Evolutionary conservation across 1,139 yeast genomes (phyloP), one percentile per base, ranked within the genome.

Genomic region (Chernovozyma aurita): DNA sequence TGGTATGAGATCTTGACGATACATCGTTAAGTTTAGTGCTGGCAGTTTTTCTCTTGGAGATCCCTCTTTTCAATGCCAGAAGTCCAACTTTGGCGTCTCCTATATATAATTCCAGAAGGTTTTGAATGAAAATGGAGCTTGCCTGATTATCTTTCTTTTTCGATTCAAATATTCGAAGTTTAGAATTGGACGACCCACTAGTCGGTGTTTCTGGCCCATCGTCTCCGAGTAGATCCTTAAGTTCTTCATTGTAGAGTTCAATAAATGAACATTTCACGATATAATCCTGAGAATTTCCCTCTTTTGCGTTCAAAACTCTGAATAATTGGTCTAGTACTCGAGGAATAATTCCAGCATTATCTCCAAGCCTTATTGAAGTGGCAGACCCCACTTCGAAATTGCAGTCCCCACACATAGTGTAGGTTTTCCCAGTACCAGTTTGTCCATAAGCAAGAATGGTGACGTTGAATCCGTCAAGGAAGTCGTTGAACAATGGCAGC

Each of bases 401-500:
- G 8, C 34, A 64, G 45, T 78, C 80, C 18, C 95, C 95, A 49
- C 87, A 77, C 95, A 87, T 86, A 3, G 95, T 86, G 50, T 81
- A 80, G 0, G 96, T 85, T 50, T 85, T 85, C 2, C 95, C 95
- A 0, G 95, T 82, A 8, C 95, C 95, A 0, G 95, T 86, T 59
- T 86, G 95, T 8, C 95, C 95, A 55, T 86, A 86, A 0, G 95
- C 95, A 49, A 86, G 72, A 4, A 87, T 72, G 0, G 95, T 85
- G 39, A 88, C 87, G 48, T 85, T 85, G 50, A 70, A 80, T 8
- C 94, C 92, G 45, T 69, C 67, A 40, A 82, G 54, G 45, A 83
- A 81, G 48, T 83, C 90, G 26, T 69, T 63, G 50, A 82, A 69
- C 38, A 76, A 67, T 25, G 87, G 87, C 13, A 66, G 61, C 0